phyloP scores from a whole-genome alignment of 257 asterid species.

The Scutellaria galericulata region DNA sequence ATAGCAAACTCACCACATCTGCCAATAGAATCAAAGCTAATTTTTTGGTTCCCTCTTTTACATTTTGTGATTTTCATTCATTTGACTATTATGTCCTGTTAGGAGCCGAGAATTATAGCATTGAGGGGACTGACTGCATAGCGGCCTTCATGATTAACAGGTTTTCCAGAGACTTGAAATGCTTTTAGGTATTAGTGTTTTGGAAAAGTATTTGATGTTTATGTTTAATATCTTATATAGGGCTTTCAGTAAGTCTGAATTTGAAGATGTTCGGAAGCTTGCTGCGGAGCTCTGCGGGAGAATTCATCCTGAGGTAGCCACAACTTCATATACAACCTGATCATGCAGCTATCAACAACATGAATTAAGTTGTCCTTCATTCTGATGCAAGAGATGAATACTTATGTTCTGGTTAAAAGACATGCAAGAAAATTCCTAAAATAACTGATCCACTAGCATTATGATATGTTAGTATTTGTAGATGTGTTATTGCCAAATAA shows the following conservation, averaged over 20 bases:
- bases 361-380: neutral
- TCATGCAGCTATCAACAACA: slow-evolving; percentile 8
- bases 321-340: slow-evolving; percentile 25
- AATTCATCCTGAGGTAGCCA: slow-evolving; percentile 75
- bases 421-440: neutral
- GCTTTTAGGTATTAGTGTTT: slow-evolving; percentile 24
- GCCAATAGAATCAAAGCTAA: neutral
- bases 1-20: neutral
- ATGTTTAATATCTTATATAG: slow-evolving; percentile 43
- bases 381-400: slow-evolving; percentile 6
- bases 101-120: slow-evolving; percentile 45
- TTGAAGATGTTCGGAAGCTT: slow-evolving; percentile 91
- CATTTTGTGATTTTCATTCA: neutral
- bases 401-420: neutral
- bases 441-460: slow-evolving; percentile 1
- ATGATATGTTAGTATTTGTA: neutral
- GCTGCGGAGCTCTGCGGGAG: slow-evolving; percentile 96
- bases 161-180: slow-evolving; percentile 42
- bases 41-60: slow-evolving; percentile 14
- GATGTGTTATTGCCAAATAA: neutral
- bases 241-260: slow-evolving; percentile 73
- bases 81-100: slow-evolving; percentile 28
- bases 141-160: slow-evolving; percentile 72
- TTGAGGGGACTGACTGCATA: slow-evolving; percentile 60
- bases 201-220: slow-evolving; percentile 25